A percentile compares a stretch with the other conserved stretches of the same genome.
phyloP scores from a whole-genome alignment of 2,329 filamentous ascomycete species.

The Seiridium unicorne region DNA sequence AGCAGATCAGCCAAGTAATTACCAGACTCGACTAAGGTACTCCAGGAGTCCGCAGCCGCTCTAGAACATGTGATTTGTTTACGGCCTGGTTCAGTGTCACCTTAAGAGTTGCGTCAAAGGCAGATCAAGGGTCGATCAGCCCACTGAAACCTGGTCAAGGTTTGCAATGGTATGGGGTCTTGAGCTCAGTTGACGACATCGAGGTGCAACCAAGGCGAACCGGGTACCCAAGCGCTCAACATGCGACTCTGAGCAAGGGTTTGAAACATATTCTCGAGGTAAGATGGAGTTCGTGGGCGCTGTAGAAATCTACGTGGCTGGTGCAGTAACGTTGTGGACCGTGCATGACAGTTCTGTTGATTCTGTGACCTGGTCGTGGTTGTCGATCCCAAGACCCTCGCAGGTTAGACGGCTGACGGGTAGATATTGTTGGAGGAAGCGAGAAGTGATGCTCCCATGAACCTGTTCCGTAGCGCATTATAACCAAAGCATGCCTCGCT shows the following conservation, averaged over 20 bases:
- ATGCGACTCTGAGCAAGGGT: not conserved
- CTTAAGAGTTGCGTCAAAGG: not conserved
- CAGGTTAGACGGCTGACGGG: too few species aligned
- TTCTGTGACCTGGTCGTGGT: not conserved
- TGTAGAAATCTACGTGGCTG: too few species aligned
- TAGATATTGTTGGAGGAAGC: too few species aligned
- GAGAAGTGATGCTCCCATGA: not conserved
- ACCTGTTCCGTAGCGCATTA: not conserved
- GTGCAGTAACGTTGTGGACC: not conserved
- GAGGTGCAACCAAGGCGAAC: not conserved
- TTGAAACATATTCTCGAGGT: constrained; percentile 4
- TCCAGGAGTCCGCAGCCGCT: not conserved
- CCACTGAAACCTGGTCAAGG: not conserved
- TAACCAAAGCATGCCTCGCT: not conserved
- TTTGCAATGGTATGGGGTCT: not conserved
- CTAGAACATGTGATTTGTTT: not conserved
- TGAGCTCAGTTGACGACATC: not conserved
- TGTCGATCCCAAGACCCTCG: not conserved
- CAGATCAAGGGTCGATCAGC: constrained; percentile 3
- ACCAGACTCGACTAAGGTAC: too few species aligned
- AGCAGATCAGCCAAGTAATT: too few species aligned
- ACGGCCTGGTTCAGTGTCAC: not conserved
- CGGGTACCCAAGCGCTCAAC: not conserved
- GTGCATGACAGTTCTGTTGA: not conserved
- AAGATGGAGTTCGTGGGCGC: not conserved